These are phyloP conservation scores for Sordariomycetes sp. DNA, from an alignment of 2,329 filamentous ascomycete genomes.

Conservation along the genomic window DNA sequence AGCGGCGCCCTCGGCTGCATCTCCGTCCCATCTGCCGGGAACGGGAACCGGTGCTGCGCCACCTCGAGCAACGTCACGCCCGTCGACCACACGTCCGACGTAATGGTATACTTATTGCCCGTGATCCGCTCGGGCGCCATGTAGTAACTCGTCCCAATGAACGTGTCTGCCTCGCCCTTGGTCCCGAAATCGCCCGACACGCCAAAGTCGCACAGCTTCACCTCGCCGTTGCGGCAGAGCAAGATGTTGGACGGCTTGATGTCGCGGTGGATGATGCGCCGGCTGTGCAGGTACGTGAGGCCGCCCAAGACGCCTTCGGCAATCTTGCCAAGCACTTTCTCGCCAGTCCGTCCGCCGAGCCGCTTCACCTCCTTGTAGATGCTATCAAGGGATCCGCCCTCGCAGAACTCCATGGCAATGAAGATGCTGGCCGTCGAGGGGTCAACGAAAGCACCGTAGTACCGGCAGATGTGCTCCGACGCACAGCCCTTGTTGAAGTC, in stretches of 20 bases:
- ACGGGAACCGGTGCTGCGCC: conserved; percentile 96
- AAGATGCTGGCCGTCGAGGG: conserved; percentile 93
- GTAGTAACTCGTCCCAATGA: conserved; percentile 97
- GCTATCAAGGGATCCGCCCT: conserved; percentile 88
- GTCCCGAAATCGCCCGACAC: conserved; percentile 97
- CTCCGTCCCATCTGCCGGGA: conserved; percentile 91
- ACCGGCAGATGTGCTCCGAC: conserved; percentile 90
- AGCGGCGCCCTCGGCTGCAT: conserved; percentile 86
- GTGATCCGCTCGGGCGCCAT: conserved; percentile 99
- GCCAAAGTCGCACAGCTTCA: conserved; percentile 97
- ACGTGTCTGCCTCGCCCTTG: conserved; percentile 96
- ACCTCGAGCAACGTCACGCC: conserved; percentile 97
- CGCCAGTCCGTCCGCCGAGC: conserved; percentile 83
- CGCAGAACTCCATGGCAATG: conserved; percentile 98
- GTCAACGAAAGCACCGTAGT: conserved; percentile 95
- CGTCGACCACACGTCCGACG: conserved; percentile 94
- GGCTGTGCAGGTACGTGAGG: conserved; percentile 84
- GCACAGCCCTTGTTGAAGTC: conserved; percentile 97
- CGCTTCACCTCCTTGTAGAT: conserved; percentile 97
- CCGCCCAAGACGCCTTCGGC: conserved; percentile 90
- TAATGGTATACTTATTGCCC: conserved; percentile 95
- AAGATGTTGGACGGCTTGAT: conserved; percentile 98
- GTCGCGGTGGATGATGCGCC: conserved; percentile 96
- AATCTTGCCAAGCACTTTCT: conserved; percentile 94
- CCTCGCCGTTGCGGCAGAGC: conserved; percentile 79